Evolutionary conservation across 768 basidiomycete genomes (phyloP).

Genomic region (Saitozyma sp.): DNA sequence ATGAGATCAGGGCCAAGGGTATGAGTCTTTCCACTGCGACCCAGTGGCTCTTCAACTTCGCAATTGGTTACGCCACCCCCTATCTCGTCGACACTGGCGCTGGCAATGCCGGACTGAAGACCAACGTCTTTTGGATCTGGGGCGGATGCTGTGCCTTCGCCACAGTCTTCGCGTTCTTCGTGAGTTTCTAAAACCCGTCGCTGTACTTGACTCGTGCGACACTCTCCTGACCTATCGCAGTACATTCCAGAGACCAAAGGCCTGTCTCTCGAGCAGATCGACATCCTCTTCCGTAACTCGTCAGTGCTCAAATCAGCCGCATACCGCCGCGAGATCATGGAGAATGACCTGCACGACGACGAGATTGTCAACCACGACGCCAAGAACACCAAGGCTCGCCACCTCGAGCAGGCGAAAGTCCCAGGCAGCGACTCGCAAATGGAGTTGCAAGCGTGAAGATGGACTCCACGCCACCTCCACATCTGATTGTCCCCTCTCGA

Average conservation of each 20-base stretch:
- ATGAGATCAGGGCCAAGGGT: constrained; percentile 48
- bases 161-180: constrained; percentile 13
- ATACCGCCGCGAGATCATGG: constrained; percentile 7
- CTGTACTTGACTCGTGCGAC: too few species aligned
- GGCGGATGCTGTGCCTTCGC: background rate
- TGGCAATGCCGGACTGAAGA: constrained; percentile 14
- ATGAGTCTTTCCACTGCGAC: constrained; percentile 46
- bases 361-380: constrained; percentile 6
- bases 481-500: too few species aligned
- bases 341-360: constrained; percentile 7
- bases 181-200: background rate
- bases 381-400: background rate
- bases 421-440: too few species aligned
- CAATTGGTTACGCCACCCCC: constrained; percentile 60
- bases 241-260: constrained; percentile 13
- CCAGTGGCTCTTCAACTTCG: constrained; percentile 53
- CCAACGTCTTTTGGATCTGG: constrained; percentile 22
- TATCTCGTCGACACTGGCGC: constrained; percentile 11
- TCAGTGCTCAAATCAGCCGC: background rate
- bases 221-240: background rate
- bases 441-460: too few species aligned
- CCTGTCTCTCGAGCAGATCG: constrained; percentile 20
- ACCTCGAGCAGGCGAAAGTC: too few species aligned
- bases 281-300: constrained; percentile 8
- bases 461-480: too few species aligned